These are phyloP conservation scores for Coccomyxa sp. DNA, from an alignment of 139 green algal genomes.

Conservation along the genomic window DNA sequence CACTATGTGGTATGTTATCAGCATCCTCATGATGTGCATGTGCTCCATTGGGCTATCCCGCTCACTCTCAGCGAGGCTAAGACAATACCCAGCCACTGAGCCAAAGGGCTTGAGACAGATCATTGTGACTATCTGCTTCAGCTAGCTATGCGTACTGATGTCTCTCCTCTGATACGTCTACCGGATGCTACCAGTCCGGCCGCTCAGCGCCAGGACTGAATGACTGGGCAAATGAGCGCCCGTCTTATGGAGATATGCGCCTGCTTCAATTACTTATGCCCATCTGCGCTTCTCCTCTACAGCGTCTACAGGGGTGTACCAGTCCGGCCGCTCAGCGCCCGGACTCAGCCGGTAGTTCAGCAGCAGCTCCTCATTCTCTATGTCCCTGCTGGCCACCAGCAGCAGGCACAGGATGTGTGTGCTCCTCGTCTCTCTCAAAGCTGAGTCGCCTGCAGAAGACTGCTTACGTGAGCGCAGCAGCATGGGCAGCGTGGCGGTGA, in stretches of 20 bases:
- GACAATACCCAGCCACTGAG: no score
- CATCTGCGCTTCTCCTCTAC: slow-evolving; percentile 59
- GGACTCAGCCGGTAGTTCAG: slow-evolving; percentile 71
- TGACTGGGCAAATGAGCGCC: no score
- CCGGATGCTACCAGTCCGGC: slow-evolving; percentile 59
- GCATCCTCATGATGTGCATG: no score
- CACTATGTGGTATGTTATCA: no score
- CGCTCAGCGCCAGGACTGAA: slow-evolving; percentile 39
- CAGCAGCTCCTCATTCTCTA: slow-evolving; percentile 62
- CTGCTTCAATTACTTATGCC: slow-evolving; percentile 19
- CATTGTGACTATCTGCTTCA: no score
- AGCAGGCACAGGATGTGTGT: slow-evolving; percentile 30
- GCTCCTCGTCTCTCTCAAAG: background rate
- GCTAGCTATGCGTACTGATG: slow-evolving; percentile 43
- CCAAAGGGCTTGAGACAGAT: no score
- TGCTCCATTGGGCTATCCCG: no score
- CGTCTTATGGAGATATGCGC: background rate
- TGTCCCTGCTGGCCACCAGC: slow-evolving; percentile 49
- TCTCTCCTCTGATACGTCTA: slow-evolving; percentile 57
- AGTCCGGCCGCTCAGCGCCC: slow-evolving; percentile 37
- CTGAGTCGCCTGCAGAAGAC: no score
- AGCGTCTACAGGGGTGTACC: slow-evolving; percentile 63
- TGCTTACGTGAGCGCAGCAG: no score
- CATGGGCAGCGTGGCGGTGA: no score
- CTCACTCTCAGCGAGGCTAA: no score